These are phyloP conservation scores for Cymbopogon flexuosus DNA, from an alignment of 202 grass and related monocot genomes.

Conservation along the genomic window DNA sequence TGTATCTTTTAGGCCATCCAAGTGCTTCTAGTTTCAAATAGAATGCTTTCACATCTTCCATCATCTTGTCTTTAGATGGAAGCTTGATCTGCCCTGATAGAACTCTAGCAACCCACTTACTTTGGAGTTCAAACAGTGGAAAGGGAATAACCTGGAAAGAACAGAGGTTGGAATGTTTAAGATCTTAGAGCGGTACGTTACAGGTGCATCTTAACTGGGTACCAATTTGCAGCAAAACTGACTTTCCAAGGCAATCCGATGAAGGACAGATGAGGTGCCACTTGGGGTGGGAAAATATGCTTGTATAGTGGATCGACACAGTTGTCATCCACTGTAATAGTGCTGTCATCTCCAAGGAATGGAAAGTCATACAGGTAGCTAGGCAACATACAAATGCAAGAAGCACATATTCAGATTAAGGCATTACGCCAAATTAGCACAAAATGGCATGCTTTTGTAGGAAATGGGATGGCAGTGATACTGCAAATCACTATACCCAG, in stretches of 20 bases:
- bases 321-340: conserved; percentile 77
- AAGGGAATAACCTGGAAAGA: conserved; percentile 63
- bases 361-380: background rate
- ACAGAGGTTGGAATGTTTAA: background rate
- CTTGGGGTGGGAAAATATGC: conserved; percentile 65
- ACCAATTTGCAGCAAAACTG: background rate
- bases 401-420: conserved; percentile 21
- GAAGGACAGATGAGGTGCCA: conserved; percentile 70
- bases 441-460: background rate
- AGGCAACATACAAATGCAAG: background rate
- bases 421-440: background rate
- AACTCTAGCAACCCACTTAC: conserved; percentile 78
- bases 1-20: conserved; percentile 93
- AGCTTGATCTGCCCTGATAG: conserved; percentile 59
- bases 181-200: background rate
- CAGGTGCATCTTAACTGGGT: background rate
- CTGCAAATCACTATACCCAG: conserved; percentile 47
- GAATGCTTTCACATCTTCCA: conserved; percentile 57
- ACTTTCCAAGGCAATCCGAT: conserved; percentile 91
- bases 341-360: conserved; percentile 58
- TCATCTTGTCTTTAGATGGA: conserved; percentile 60
- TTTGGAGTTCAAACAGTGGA: conserved; percentile 78
- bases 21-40: conserved; percentile 35
- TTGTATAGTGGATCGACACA: conserved; percentile 74
- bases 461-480: background rate